These are phyloP conservation scores for Tricholoma bakamatsutake DNA, from an alignment of 768 basidiomycete species.

Conservation along the genomic window DNA sequence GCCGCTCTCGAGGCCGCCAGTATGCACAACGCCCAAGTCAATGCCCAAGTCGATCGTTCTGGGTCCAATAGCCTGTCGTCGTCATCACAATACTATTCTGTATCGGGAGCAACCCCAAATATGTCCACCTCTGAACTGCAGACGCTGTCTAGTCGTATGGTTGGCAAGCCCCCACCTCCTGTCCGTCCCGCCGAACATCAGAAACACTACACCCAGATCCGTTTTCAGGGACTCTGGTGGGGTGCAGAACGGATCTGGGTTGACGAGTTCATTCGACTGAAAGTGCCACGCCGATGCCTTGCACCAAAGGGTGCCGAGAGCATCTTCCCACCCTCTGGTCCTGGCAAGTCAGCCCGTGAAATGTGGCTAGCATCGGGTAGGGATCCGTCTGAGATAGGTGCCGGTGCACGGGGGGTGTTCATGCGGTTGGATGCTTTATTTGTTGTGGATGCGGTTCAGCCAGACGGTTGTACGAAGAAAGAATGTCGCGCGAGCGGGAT, in stretches of 20 bases:
- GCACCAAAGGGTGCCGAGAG: slow-evolving; percentile 59
- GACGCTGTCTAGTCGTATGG: slow-evolving; percentile 16
- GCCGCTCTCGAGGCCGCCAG: slow-evolving; percentile 42
- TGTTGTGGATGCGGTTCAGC: slow-evolving; percentile 46
- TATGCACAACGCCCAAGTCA: slow-evolving; percentile 29
- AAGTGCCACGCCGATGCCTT: slow-evolving; percentile 58
- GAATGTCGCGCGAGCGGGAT: slow-evolving; percentile 69
- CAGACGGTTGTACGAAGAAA: slow-evolving; percentile 38
- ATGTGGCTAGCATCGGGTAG: slow-evolving; percentile 16
- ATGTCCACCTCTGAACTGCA: slow-evolving; percentile 19
- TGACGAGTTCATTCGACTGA: slow-evolving; percentile 78
- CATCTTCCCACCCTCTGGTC: slow-evolving; percentile 59
- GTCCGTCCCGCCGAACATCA: slow-evolving; percentile 7
- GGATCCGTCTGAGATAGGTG: slow-evolving; percentile 37
- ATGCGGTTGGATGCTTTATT: slow-evolving; percentile 65
- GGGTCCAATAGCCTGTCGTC: slow-evolving; percentile 3
- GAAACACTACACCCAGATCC: slow-evolving; percentile 33
- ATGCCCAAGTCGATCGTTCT: slow-evolving; percentile 1
- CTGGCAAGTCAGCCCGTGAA: slow-evolving; percentile 31
- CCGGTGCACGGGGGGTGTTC: slow-evolving; percentile 60
- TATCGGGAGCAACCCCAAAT: slow-evolving; percentile 14
- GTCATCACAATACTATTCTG: slow-evolving; percentile 12
- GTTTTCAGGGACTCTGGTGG: slow-evolving; percentile 85
- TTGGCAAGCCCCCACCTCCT: slow-evolving; percentile 19
- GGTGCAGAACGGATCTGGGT: slow-evolving; percentile 86